Evolutionary conservation across 1,139 yeast genomes (phyloP), one percentile per base, ranked within the genome.

Genomic region (Candida pseudoviswanathii): DNA sequence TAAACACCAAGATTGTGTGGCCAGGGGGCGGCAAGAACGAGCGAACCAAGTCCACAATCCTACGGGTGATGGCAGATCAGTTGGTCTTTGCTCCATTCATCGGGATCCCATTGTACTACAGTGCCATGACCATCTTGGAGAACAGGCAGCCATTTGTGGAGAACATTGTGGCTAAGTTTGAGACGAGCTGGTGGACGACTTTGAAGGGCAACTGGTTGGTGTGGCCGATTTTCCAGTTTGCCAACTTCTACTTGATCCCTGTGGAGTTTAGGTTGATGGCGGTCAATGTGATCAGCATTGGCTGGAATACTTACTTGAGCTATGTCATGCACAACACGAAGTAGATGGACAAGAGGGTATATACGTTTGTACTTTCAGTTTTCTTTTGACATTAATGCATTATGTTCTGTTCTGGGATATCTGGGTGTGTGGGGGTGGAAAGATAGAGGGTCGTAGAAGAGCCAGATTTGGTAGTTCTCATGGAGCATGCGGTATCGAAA

Each of bases 301-400:
- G 86, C 4, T 92, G 97, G 97, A 92, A 91, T 64, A 82, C 94
- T 21, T 90, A 80, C 62, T 65, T 91, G 58, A 86, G 95, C 44
- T 73, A 74, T 56, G 54, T 54, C 8, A 55, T 60, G 50, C 59
- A 61, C 42, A 48, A 46, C 33, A 48, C 44, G 24, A 39, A 38
- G 37, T 41, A 32, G n/a, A 5, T 36, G 24, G 25, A 8, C 10
- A 22, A 8, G 11, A 33, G 22, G 5, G 21, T 33, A 6, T 34
- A 34, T 34, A 16, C 7, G 6, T 7, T 6, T 37, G 10, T 37
- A 36, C n/a, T 7, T 36, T 4, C 16, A 16, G 16, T 16, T 36
- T 7, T 37, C 3, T 22, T 16, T 37, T 3, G n/a, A 37, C 16
- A 16, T 16, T 10, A 37, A 33, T 4, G 21, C 22, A n/a, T 33